Percentiles rank a stretch among this genome's conserved stretches.
Evolutionary conservation across 345 rosid genomes (phyloP).

Genomic region (Melaleuca alternifolia): DNA sequence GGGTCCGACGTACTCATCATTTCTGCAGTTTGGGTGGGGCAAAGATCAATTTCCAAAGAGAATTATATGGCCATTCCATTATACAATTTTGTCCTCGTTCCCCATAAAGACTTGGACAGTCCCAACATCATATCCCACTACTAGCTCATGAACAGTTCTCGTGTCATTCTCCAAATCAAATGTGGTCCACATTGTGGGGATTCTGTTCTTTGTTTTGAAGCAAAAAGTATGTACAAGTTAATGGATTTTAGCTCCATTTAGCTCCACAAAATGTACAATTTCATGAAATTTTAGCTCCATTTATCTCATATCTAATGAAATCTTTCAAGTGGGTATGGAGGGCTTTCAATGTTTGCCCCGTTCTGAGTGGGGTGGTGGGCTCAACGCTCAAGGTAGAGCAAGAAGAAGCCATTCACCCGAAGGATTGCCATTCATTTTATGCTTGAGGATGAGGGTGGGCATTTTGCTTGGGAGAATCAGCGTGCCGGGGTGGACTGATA

Average conservation of each 20-base stretch:
- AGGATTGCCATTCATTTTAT: background rate
- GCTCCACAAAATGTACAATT: too few relatives aligned
- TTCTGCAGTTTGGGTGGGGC: background rate
- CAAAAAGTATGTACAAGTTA: background rate
- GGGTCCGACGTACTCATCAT: background rate
- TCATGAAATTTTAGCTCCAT: background rate
- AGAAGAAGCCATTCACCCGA: background rate
- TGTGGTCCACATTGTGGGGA: background rate
- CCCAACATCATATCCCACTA: background rate
- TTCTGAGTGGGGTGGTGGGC: background rate
- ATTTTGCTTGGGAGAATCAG: background rate
- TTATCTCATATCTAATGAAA: background rate
- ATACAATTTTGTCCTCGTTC: background rate
- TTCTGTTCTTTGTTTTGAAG: background rate
- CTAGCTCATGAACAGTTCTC: background rate
- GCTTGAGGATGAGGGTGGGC: background rate
- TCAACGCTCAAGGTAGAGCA: conserved; percentile 3
- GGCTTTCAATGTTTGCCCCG: background rate
- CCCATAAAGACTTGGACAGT: background rate
- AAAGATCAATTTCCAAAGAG: background rate
- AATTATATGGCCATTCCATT: background rate
- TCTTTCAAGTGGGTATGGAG: background rate
- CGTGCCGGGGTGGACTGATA: background rate
- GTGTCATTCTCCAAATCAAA: background rate
- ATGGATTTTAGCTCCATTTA: too few relatives aligned